Conservation (phyloP, 768 basidiomycete species). For the Amanita rubescens region DNA sequence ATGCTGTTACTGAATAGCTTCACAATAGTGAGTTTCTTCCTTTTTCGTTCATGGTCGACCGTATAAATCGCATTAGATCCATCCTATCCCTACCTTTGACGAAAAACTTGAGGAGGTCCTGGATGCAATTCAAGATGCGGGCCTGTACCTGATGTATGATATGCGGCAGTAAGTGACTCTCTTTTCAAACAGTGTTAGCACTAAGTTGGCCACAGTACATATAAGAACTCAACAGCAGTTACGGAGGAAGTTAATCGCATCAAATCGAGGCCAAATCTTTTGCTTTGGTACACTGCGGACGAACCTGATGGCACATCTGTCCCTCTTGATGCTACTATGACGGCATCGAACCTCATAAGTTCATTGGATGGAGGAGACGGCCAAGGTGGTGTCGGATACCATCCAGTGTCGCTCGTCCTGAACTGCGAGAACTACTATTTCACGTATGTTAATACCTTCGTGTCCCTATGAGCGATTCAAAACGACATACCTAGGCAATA, state of each 20-base stretch:
- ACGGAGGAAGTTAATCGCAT: no score
- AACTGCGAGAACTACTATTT: conserved; percentile 66
- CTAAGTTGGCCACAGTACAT: conserved; percentile 43
- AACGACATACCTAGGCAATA: no score
- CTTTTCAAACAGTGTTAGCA: not conserved
- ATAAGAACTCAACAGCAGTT: conserved; percentile 57
- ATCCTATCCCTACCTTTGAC: conserved; percentile 61
- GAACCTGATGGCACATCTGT: conserved; percentile 69
- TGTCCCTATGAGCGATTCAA: not conserved
- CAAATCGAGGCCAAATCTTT: no score
- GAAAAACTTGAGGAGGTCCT: conserved; percentile 51
- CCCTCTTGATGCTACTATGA: conserved; percentile 51
- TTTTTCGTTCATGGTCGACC: conserved; percentile 28
- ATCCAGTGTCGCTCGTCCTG: conserved; percentile 57
- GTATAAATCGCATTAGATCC: conserved; percentile 39
- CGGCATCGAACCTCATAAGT: conserved; percentile 49
- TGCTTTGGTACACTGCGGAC: no score
- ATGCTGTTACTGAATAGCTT: conserved; percentile 24
- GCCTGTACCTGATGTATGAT: conserved; percentile 74
- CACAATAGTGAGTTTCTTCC: conserved; percentile 24
- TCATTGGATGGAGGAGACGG: conserved; percentile 47
- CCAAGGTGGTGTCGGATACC: conserved; percentile 46
- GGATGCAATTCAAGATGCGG: conserved; percentile 64
- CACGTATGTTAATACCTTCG: conserved; percentile 19
- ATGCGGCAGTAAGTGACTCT: conserved; percentile 48